Conservation (phyloP, 1,284 basidiomycete genomes). For the Fomes fomentarius region DNA sequence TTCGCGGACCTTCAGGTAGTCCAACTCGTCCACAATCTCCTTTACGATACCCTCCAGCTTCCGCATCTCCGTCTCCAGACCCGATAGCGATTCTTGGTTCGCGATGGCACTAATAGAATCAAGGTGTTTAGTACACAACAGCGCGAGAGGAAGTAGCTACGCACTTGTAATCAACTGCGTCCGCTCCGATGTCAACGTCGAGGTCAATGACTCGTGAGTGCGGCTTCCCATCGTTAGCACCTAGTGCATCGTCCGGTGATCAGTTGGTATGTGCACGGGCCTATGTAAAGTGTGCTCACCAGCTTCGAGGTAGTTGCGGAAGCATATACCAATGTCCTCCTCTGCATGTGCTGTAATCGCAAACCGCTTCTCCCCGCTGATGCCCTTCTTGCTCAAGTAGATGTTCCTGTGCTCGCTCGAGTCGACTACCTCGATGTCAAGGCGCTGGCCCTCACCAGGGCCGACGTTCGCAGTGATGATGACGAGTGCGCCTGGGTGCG, state of each 20-base stretch:
- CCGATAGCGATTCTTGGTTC: conserved; percentile 96
- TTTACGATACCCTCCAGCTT: conserved; percentile 95
- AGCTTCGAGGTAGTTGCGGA: conserved; percentile 78
- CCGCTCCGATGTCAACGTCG: conserved; percentile 97
- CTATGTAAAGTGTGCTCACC: conserved; percentile 56
- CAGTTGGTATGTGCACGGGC: too few species aligned
- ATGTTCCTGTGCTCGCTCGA: conserved; percentile 87
- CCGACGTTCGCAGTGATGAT: conserved; percentile 94
- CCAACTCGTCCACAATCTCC: conserved; percentile 94
- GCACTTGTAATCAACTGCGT: conserved; percentile 98
- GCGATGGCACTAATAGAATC: conserved; percentile 81
- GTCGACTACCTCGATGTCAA: conserved; percentile 96
- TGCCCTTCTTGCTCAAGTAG: conserved; percentile 88
- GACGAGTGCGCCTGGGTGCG: conserved; percentile 84
- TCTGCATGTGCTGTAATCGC: conserved; percentile 94
- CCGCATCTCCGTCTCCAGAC: conserved; percentile 97
- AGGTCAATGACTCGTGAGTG: conserved; percentile 81
- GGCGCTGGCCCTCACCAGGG: conserved; percentile 70
- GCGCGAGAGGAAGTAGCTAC: conserved; percentile 28
- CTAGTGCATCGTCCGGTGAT: too few species aligned
- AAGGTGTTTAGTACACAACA: background rate
- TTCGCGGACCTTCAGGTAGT: conserved; percentile 90
- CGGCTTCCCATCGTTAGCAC: conserved; percentile 49
- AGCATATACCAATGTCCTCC: conserved; percentile 95
- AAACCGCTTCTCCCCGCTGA: conserved; percentile 90